Conservation (phyloP, 1,284 basidiomycete genomes). For the Binderoboletus segoi region DNA sequence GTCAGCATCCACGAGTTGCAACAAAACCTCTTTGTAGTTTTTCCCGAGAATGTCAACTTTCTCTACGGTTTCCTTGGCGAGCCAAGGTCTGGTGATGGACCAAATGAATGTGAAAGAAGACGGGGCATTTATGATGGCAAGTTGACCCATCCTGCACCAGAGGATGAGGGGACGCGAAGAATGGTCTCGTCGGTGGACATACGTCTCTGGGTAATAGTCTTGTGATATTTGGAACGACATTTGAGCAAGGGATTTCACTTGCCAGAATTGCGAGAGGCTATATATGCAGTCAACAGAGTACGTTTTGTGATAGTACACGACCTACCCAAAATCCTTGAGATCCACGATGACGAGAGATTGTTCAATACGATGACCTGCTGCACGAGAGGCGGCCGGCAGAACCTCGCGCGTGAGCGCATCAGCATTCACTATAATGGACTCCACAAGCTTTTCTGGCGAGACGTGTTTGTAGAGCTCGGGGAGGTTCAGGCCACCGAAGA, state of each 20-base stretch:
- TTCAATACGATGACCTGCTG: constrained; percentile 51
- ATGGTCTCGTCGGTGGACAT: constrained; percentile 21
- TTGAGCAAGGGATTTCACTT: constrained; percentile 63
- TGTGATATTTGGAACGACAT: constrained; percentile 71
- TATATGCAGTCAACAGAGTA: neutral
- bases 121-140: constrained; percentile 70
- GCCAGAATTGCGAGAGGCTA: constrained; percentile 71
- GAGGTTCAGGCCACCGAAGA: constrained; percentile 61
- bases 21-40: constrained; percentile 56
- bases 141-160: constrained; percentile 60
- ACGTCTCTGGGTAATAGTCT: constrained; percentile 78
- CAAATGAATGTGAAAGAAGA: constrained; percentile 71
- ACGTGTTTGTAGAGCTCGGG: constrained; percentile 61
- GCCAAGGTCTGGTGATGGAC: constrained; percentile 67
- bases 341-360: constrained; percentile 66
- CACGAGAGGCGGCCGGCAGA: constrained; percentile 61
- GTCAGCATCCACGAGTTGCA: constrained; percentile 59
- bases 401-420: constrained; percentile 66
- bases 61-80: constrained; percentile 67
- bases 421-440: constrained; percentile 60
- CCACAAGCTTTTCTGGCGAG: constrained; percentile 64
- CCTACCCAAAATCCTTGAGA: constrained; percentile 66
- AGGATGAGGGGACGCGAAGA: neutral
- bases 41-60: constrained; percentile 66
- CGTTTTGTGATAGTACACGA: neutral